Base-by-base conservation (phyloP, 1,284 basidiomycete genomes). In the Ustilago shanxiensis region DNA sequence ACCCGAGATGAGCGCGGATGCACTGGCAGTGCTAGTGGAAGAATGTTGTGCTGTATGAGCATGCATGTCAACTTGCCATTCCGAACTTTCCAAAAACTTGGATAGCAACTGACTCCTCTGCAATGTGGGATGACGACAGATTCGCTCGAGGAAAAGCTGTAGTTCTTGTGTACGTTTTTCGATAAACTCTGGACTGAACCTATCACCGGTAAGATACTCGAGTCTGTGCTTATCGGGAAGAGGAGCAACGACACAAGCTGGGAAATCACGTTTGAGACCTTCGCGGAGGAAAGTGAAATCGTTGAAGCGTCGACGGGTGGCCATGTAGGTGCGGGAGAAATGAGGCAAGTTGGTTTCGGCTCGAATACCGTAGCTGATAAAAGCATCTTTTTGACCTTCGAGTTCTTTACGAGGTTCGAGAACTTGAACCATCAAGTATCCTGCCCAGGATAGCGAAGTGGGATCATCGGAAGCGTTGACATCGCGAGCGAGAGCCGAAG, bases 211-310 rank as follows among this genome's bases (percentile, higher is more conserved):
- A 68, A 99, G 90, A 86, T 99, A 99, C 35, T 66, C 68, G 77
- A 97, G 94, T 62, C 97, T 90, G 85, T 98, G 96, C 87, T 99
- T 99, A 87, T 95, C 95, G 4, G 96, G 97, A 56, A 99, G 89
- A 7, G 95, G 94, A 26, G 96, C 95, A 0, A 99, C 93, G 22
- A 99, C 94, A 82, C 94, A 96, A 63, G 96, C 97, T 3, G 95
- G 95, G 84, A 98, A 99, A 87, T 95, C 93, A 87, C 92, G 92
- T 22, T 91, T 90, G 35, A 99, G 90, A 82, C 97, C 91, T 57
- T 97, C 92, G 71, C 93, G 89, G 39, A 99, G 88, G 86, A 99
- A 99, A 39, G 93, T 93, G 87, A 99, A 99, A 87, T 99, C 97
- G 83, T 96, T 94, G 88, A 97, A 99, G 28, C 96, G 90, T 70